Evolutionary conservation across 495 filamentous ascomycete species (phyloP), one percentile per base, ranked within the genome.

Genomic region (Aspergillus sclerotiicarbonarius): DNA sequence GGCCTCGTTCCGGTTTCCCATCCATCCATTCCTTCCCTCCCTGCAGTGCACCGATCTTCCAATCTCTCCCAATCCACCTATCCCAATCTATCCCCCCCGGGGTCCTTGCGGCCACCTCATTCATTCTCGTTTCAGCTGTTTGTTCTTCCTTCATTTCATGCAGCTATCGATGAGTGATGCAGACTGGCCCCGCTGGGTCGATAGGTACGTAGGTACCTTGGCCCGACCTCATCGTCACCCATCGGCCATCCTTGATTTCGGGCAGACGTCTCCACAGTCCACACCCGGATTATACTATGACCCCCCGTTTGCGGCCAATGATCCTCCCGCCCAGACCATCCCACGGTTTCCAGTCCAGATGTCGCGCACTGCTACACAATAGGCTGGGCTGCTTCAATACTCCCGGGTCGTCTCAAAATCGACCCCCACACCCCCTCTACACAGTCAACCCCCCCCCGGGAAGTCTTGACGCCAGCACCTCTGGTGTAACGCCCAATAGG

Each of bases 401-500:
- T 44, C 41, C 51, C 45, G 44, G 18, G 46, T 50, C 47, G n/a
- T 32, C 47, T 16, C 21, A 19, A 49, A 30, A 49, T 20, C 46
- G 31, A 7, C 12, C 25, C 30, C 20, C 39, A 25, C 39, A 31
- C 25, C 39, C 21, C 19, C 19, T 44, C 35, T 2, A 31, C 15
- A 31, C 20, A n/a, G 19, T 8, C 16, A 10, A 8, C 37, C 30
- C 53, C 44, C 20, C 9, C 33, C 12, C 19, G 21, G 19, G 33
- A 47, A 61, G 49, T 57, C 53, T 57, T 62, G 60, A 62, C 60
- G 60, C 63, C 60, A 66, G 58, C 50, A 57, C 54, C 51, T 31
- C 39, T 46, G 15, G 54, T 44, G 41, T 43, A 44, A 53, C 46
- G 39, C 21, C 62, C 62, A 65, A 65, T 65, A 48, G 59, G 59